Evolutionary conservation across 192 early-diverging fungal genomes (phyloP), one percentile per base, ranked within the genome.

Genomic region (Coemansia sp.): DNA sequence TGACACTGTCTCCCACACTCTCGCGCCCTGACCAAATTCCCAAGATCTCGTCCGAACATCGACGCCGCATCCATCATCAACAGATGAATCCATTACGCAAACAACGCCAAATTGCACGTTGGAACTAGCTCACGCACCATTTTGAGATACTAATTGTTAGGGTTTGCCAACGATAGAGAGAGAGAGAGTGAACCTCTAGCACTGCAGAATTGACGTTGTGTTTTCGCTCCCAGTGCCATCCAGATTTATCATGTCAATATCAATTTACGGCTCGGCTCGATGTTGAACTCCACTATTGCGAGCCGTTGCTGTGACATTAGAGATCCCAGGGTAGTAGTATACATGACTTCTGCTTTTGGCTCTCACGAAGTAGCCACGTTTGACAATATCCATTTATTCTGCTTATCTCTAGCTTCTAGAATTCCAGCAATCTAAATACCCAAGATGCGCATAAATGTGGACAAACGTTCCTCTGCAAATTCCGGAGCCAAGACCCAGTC

Each of bases 371-470:
- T 14, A 44, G 38, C 38, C 38, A 16, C 38, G 12, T 44, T 16
- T 44, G 38, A 9, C 14, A 44, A 16, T 44, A 44, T 44, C 10
- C 16, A 44, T 26, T 47, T 18, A 21, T 56, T 56, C 10, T 19
- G 52, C 16, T 18, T 54, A 54, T 18, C 54, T 4, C 54, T 56
- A 18, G 0, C 27, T 19, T 5, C 5, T 25, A 10, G 57, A 38
- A 0, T 48, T 47, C 57, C 16, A 7, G 6, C 41, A 57, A 23
- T 38, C 31, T 28, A 31, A 12, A 9, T 3, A n/a, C 21, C 26
- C 14, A 54, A 60, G 7, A 81, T 81, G 79, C 79, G 60, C 28
- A 59, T 81, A 30, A 73, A 30, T 23, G 44, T 81, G 30, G 74
- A 54, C 30, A 75, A 76, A 60, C 73, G 73, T 34, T 32, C 67